Evolutionary conservation across 2,329 filamentous ascomycete genomes (phyloP), one percentile per base, ranked within the genome.

Genomic region (Neobulgaria alba): DNA sequence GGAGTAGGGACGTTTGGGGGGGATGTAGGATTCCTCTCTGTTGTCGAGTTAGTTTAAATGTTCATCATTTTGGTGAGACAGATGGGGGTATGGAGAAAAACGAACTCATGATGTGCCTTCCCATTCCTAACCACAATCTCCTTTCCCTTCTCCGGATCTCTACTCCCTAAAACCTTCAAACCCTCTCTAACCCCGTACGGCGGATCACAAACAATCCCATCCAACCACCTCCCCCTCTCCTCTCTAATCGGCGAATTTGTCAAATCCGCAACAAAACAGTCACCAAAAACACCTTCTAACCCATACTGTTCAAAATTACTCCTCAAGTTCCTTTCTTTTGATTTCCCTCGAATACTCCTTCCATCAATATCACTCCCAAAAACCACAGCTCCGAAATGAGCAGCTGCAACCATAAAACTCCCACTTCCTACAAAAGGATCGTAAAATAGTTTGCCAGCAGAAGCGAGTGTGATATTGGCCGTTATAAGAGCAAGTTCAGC

Each of bases 351-450:
- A 38, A 96, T 86, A 52, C 82, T 88, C 12, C 92, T 75, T 1
- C 88, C 88, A 60, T 98, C 92, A 44, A 98, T 95, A 62, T 98
- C 92, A 53, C 85, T 90, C 4, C 92, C 92, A 58, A 86, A 82
- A 1, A 81, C 78, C 10, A 84, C 61, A 1, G 89, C 87, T 1
- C 92, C 92, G 55, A 94, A 95, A 62, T 95, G 83, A 2, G 89
- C 84, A 53, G 85, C 90, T 0, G 92, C 87, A 17, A 98, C 69
- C 1, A 87, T 84, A 57, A 98, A 96, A 39, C 87, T 90, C 4
- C 90, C 92, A 0, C 92, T 96, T 3, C 92, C 92, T 44, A 92
- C 88, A 58, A 98, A 98, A 0, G 92, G 92, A 54, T 98, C 92
- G 56, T 90, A 95, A 55, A 94, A 85, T 2, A 96, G 60, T 57